Base-by-base conservation (phyloP, 2,329 filamentous ascomycete species). In the Chaetomiaceae sp. region DNA sequence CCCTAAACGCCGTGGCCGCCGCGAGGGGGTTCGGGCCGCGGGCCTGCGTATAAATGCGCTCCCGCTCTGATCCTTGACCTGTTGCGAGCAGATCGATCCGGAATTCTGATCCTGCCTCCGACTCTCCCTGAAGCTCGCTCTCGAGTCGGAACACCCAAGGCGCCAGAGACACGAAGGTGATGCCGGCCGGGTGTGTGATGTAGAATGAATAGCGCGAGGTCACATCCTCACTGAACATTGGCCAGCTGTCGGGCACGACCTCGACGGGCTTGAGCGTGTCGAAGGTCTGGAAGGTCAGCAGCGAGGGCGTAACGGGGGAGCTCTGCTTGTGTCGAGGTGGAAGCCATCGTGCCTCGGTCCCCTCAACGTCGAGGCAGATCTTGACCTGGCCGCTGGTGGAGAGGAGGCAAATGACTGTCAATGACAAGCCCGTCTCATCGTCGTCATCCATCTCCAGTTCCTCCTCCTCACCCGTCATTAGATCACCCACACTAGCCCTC, bases 111-210 rank as follows among this genome's bases (percentile, higher is more conserved):
- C 82, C 81, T 3, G 76, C 74, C 52, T 79, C 74, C 1, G 76
- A 75, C 48, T 78, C 75, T 10, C 72, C 75, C 48, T 73, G 70
- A 14, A 85, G 69, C 66, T 85, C 82, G 43, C 75, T 74, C 63
- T 85, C 82, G 0, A 85, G 71, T 2, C 81, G 74, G 64, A 82
- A 84, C 4, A 84, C 76, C 82, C 82, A 85, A 1, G 80, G 74
- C 1, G 77, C 68, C 30, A 85, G 69, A 2, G 81, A 84, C 12
- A 85, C 66, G 51, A 75, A 78, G 1, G 76, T 82, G 58, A 85
- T 78, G 51, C 77, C 79, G 5, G 75, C 76, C 34, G 80, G 73
- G 55, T 83, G 77, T 0, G 81, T 85, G 47, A 85, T 70, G 55
- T 77, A 85, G 58, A 85, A 82, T 13, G 72, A 76, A 63, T 85